A percentile compares a stretch with the other conserved stretches of the same genome.
Evolutionary conservation across 345 rosid species (phyloP).

Genomic region (Fremontodendron californicum): DNA sequence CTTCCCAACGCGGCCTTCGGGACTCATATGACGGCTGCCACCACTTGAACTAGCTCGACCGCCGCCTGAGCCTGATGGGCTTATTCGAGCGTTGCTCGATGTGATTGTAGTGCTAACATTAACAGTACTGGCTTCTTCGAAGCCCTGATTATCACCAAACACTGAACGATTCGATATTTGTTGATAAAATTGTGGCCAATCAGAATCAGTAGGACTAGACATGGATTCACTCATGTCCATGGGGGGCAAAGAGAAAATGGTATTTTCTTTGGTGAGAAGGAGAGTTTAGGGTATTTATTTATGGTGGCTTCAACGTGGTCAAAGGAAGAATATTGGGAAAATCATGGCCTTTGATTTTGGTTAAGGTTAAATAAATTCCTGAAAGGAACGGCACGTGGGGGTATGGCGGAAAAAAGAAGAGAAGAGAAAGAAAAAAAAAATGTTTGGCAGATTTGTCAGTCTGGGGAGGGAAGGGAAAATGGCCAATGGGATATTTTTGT

Average conservation of each 20-base stretch:
- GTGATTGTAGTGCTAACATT: constrained; percentile 26
- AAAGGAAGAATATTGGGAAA: constrained; percentile 25
- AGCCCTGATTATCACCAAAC: not conserved
- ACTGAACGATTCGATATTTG: constrained; percentile 19
- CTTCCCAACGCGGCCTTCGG: constrained; percentile 75
- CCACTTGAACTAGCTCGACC: constrained; percentile 16
- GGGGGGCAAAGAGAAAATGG: not conserved
- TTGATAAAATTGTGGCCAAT: constrained; percentile 62
- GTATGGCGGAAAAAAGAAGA: not conserved
- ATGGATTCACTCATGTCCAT: constrained; percentile 42
- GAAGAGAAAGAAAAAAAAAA: not conserved
- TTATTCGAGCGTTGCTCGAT: constrained; percentile 2
- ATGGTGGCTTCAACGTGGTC: constrained; percentile 37
- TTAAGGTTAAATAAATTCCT: not conserved
- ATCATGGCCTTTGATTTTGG: constrained; percentile 27
- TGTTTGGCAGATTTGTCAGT: not conserved
- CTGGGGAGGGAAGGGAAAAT: too few species aligned
- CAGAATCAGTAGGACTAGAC: constrained; percentile 43
- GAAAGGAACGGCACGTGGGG: constrained; percentile 7
- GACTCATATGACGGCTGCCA: constrained; percentile 35
- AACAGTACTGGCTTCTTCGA: constrained; percentile 13
- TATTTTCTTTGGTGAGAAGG: constrained; percentile 9
- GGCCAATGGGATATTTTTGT: too few species aligned
- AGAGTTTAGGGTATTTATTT: constrained; percentile 21
- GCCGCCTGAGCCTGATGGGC: not conserved